Evolutionary conservation across 805 yeast genomes (phyloP), one percentile per base, ranked within the genome.

Genomic region (Nakazawaea sp.): DNA sequence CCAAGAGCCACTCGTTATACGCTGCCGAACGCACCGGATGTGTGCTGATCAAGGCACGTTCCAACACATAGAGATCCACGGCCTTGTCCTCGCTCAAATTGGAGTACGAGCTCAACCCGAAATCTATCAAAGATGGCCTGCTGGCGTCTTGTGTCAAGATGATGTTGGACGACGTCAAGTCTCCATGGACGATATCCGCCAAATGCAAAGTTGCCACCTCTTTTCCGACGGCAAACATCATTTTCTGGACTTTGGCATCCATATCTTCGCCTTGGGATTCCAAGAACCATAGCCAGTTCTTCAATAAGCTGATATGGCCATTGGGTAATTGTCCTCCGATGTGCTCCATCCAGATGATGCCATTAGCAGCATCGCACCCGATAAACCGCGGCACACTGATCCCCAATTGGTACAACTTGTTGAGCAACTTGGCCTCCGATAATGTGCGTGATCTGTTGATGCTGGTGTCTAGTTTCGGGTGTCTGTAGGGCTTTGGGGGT

Each of bases 51-150:
- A 92, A 71, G 0, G 98, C 97, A 49, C 97, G 66, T 58, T 92
- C 98, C 43, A 92, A 60, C 9, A 92, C 97, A 50, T 92, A 92
- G 42, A 92, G 58, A 56, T 92, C 98, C n/a, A 92, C 98, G 3
- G 97, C 97, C 57, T 86, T 88, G 51, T 90, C 97, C 50, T 92
- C 98, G 0, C 83, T 72, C 43, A 87, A 55, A 1, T 70, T 68
- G 0, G 95, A 77, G 40, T 78, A 78, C 10, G 88, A 76, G 2
- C 95, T 83, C 15, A 92, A 66, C 0, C 98, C 98, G 61, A 92
- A 92, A 53, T 92, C 98, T 38, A 92, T 92, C 45, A 92, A 58
- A 24, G 65, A 72, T 0, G 94, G 87, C 6, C 43, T 48, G n/a
- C 26, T 36, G 57, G 9, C 59, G 31, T 20, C 40, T 11, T 41